A percentile compares a stretch with the other conserved stretches of the same genome.
phyloP scores from a whole-genome alignment of 2,329 filamentous ascomycete genomes.

The Monilinia laxa region DNA sequence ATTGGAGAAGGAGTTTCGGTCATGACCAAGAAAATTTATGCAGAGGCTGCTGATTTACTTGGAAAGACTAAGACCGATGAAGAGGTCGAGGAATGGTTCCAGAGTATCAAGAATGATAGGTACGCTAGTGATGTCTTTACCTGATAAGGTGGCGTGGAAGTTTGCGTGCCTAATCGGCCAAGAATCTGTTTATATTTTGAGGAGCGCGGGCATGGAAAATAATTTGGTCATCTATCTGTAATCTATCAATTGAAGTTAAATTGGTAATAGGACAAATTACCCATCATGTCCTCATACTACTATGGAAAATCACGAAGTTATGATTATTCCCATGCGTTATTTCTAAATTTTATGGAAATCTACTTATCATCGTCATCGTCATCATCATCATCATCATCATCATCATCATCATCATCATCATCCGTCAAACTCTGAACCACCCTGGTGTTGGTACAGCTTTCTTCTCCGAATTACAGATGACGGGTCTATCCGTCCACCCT shows the following conservation, averaged over 20 bases:
- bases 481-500: too few species aligned
- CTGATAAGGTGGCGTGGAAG: not conserved
- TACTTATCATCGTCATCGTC: too few species aligned
- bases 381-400: too few species aligned
- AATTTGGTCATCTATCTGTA: not conserved
- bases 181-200: not conserved
- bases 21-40: constrained; percentile 24
- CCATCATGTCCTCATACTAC: too few species aligned
- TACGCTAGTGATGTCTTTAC: constrained; percentile 27
- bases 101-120: constrained; percentile 21
- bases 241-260: not conserved
- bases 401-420: too few species aligned
- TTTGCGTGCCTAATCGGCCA: not conserved
- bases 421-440: too few species aligned
- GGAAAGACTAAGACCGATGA: constrained; percentile 23
- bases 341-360: too few species aligned
- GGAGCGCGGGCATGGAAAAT: not conserved
- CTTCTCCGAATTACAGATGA: too few species aligned
- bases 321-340: not conserved
- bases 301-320: not conserved
- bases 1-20: constrained; percentile 19
- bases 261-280: not conserved
- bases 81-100: constrained; percentile 26
- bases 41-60: constrained; percentile 1
- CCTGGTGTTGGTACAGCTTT: too few species aligned